Conservation (phyloP, 306 rosid species). For the Malus sylvestris region DNA sequence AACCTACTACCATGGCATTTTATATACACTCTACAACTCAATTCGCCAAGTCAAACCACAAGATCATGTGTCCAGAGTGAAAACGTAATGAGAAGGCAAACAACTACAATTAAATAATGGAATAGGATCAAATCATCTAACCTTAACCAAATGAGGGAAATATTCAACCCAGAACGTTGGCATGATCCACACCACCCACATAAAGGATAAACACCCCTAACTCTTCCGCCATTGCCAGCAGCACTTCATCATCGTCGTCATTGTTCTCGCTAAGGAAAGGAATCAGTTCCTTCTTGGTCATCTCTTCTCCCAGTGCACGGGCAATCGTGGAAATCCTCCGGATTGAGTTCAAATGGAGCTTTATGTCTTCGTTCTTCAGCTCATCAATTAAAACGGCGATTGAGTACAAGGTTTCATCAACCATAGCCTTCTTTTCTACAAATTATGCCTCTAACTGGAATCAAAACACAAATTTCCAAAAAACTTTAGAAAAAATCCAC, state of each 20-base stretch:
- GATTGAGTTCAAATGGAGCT: slow-evolving; percentile 83
- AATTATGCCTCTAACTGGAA: slow-evolving; percentile 16
- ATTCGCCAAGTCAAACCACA: not conserved
- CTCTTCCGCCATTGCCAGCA: slow-evolving; percentile 97
- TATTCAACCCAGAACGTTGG: slow-evolving; percentile 69
- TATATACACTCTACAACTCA: not conserved
- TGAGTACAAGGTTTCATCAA: slow-evolving; percentile 80
- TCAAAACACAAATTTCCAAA: not conserved
- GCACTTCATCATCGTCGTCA: slow-evolving; percentile 91
- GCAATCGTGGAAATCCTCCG: slow-evolving; percentile 91
- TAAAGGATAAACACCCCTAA: slow-evolving; percentile 87
- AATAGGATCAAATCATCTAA: slow-evolving; percentile 16
- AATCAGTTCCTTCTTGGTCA: slow-evolving; percentile 81
- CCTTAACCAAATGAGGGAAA: slow-evolving; percentile 85
- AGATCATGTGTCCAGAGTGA: not conserved
- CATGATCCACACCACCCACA: slow-evolving; percentile 90
- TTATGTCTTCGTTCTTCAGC: slow-evolving; percentile 89
- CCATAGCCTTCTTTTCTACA: slow-evolving; percentile 43
- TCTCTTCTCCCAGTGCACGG: slow-evolving; percentile 93
- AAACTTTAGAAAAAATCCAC: not conserved
- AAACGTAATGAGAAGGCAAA: not conserved
- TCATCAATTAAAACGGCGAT: slow-evolving; percentile 83
- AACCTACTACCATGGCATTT: not conserved
- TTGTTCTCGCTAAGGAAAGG: slow-evolving; percentile 82
- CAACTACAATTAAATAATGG: not conserved